Conservation (phyloP, 805 yeast genomes). For the Cyberlindnera petersonii region DNA sequence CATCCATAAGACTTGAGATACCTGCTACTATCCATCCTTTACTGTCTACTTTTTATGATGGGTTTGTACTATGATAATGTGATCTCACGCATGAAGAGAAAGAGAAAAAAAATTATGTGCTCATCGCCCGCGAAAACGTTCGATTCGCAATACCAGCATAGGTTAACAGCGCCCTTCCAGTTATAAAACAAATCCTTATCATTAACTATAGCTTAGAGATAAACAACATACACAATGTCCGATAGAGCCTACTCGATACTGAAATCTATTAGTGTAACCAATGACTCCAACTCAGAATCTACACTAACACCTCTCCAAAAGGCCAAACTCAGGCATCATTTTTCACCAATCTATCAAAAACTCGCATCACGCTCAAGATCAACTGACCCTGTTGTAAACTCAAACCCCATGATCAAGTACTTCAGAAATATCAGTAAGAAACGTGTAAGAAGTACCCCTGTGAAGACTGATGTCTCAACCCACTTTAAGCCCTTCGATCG, state of each 20-base stretch:
- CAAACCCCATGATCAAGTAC: constrained; percentile 11
- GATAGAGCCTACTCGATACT: not conserved
- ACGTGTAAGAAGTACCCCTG: constrained; percentile 1
- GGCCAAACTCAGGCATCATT: not conserved
- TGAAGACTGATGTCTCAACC: not conserved
- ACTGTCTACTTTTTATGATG: not conserved
- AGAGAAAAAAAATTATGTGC: constrained; percentile 5
- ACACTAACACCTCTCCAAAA: not conserved
- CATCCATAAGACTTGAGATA: constrained; percentile 83
- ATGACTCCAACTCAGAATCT: not conserved
- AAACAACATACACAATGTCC: not conserved
- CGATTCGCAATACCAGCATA: not conserved
- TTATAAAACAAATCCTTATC: too few species aligned
- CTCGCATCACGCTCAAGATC: not conserved
- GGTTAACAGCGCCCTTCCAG: not conserved
- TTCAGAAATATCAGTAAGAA: constrained; percentile 10
- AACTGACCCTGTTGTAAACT: not conserved
- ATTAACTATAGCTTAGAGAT: not conserved
- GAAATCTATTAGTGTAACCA: not conserved
- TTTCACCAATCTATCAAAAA: not conserved
- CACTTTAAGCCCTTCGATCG: constrained; percentile 33
- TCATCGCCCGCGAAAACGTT: constrained; percentile 8
- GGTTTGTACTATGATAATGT: too few species aligned
- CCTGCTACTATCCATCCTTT: constrained; percentile 63
- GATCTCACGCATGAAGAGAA: not conserved